A percentile compares a stretch with the other conserved stretches of the same genome.
Evolutionary conservation across 257 asterid genomes (phyloP).

Genomic region (Echites panduratus): DNA sequence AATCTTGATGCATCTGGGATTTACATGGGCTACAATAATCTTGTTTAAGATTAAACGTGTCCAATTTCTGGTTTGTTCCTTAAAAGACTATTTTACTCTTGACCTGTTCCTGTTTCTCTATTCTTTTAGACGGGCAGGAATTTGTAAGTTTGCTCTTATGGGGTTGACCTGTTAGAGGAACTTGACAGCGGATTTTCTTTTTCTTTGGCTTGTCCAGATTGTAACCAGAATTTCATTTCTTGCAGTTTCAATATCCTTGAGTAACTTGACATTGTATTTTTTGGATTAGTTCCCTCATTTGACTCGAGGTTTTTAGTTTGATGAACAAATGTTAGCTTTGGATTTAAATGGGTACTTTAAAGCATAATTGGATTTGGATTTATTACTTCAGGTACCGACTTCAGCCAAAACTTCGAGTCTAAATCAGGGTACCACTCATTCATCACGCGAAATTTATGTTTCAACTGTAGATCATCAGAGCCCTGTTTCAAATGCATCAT

Average conservation of each 20-base stretch:
- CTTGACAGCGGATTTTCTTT: no score
- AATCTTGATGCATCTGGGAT: neutral
- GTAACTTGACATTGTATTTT: neutral
- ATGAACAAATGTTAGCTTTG: neutral
- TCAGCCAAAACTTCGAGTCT: neutral
- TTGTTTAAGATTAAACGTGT: no score
- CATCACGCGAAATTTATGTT: neutral
- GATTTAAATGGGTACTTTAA: neutral
- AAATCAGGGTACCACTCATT: neutral
- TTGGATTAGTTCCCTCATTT: neutral
- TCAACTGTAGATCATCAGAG: neutral
- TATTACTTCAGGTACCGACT: conserved; percentile 21
- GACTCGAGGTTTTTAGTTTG: neutral
- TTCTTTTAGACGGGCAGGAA: no score
- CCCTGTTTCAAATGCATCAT: neutral
- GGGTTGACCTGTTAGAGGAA: no score
- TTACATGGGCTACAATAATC: neutral
- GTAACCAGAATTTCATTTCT: no score
- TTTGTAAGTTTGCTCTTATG: no score
- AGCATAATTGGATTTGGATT: neutral
- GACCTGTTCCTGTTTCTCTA: no score
- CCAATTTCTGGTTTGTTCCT: neutral
- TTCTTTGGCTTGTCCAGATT: no score
- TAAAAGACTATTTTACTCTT: neutral
- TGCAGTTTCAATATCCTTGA: no score